Base-by-base conservation (phyloP, 2,329 filamentous ascomycete genomes). In the Emmonsia crescens region DNA sequence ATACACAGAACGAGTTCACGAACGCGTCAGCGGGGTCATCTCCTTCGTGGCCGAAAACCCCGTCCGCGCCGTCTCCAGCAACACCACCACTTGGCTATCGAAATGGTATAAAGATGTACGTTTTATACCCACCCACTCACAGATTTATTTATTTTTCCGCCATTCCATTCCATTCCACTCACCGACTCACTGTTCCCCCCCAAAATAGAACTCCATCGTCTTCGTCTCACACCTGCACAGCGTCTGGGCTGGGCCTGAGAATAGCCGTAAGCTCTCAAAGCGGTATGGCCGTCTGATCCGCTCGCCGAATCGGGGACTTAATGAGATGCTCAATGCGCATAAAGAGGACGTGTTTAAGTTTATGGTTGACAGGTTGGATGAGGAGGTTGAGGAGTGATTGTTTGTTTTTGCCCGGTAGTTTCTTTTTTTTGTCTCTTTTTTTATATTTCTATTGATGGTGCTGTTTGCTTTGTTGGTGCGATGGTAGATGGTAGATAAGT, bases 21-120 rank as follows among this genome's bases (percentile, higher is more conserved):
- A 83, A 62, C 76, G 75, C 64, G 87, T 88, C 68, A 88, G 88
- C 68, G 87, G 86, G 38, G 82, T 95, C 16, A 80, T 96, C 66
- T 91, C 88, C 64, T 96, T 96, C 71, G 88, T 96, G 21, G 85
- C 86, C 29, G 88, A 84, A 44, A 81, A 89, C 61, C 84, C 84
- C 36, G 80, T 96, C 21, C 85, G 89, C 14, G 87, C 90, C 0
- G 84, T 96, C 67, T 89, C 89, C 40, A 91, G 94, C 66, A 83
- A 85, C 33, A 88, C 95, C 62, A 80, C 83, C n/a, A 79, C 82
- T 21, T 78, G 74, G 63, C 79, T 92, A 0, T 87, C 85, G 1
- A 79, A 80, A 29, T 97, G 93, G 93, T 97, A 96, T 75, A 88
- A 87, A 70, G 80, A 85, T 27, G 80, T 81, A 75, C n/a, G 51